phyloP scores from a whole-genome alignment of 2,329 filamentous ascomycete species.

The Hysterium pulicare region DNA sequence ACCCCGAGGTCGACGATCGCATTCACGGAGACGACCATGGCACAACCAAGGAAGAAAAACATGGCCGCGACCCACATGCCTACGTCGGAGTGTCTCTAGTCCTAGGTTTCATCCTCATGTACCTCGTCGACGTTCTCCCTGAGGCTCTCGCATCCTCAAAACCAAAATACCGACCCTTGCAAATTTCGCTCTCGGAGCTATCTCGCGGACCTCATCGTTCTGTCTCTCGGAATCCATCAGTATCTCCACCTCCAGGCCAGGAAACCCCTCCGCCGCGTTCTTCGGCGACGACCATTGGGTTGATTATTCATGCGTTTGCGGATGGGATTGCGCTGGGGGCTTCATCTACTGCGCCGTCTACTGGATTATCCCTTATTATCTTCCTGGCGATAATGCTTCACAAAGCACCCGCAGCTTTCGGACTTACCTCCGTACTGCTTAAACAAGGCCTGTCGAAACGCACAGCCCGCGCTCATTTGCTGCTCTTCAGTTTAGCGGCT shows the following conservation, averaged over 20 bases:
- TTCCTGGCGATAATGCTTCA: slow-evolving; percentile 97
- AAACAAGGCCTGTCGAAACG: slow-evolving; percentile 90
- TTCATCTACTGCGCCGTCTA: slow-evolving; percentile 62
- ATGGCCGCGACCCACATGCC: slow-evolving; percentile 57
- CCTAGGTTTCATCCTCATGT: slow-evolving; percentile 92
- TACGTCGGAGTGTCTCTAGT: slow-evolving; percentile 87
- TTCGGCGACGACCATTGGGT: slow-evolving; percentile 67
- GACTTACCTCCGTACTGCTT: slow-evolving; percentile 81
- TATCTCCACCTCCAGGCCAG: slow-evolving; percentile 19
- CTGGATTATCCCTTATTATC: slow-evolving; percentile 76
- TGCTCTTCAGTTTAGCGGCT: slow-evolving; percentile 88
- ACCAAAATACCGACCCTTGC: slow-evolving; percentile 65
- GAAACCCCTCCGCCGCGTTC: slow-evolving; percentile 37
- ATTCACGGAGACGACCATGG: slow-evolving; percentile 31
- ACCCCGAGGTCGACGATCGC: slow-evolving; percentile 35
- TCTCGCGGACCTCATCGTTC: slow-evolving; percentile 49
- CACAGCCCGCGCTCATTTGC: slow-evolving; percentile 75
- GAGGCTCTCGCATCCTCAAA: slow-evolving; percentile 48
- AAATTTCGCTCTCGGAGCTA: slow-evolving; percentile 85
- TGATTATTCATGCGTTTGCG: slow-evolving; percentile 94
- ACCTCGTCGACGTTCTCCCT: slow-evolving; percentile 68
- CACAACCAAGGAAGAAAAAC: slow-evolving; percentile 44
- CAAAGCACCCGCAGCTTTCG: slow-evolving; percentile 94
- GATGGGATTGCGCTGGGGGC: slow-evolving; percentile 96
- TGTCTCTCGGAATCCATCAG: slow-evolving; percentile 34